Evolutionary conservation across 495 filamentous ascomycete species (phyloP).

Genomic region (Lophiostoma macrostomum): DNA sequence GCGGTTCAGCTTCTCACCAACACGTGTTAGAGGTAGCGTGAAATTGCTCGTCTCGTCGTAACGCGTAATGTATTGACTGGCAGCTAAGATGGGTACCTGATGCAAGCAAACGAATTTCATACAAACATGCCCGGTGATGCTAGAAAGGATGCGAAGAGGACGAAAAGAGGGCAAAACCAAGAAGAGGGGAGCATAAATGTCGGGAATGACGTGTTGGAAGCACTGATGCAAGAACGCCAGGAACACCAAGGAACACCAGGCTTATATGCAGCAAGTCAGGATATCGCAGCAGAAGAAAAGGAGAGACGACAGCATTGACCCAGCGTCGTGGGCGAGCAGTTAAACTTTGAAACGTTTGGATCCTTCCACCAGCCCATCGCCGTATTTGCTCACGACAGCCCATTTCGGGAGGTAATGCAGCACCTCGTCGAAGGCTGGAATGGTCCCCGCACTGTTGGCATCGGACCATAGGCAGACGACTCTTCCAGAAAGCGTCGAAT

Average conservation of each 20-base stretch:
- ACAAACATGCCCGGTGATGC: background rate
- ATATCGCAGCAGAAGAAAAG: conserved; percentile 19
- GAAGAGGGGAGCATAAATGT: conserved; percentile 2
- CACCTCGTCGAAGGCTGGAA: conserved; percentile 85
- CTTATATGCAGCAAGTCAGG: conserved; percentile 19
- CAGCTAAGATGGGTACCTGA: conserved; percentile 3
- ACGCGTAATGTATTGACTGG: background rate
- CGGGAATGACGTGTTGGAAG: conserved; percentile 14
- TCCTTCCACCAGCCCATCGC: conserved; percentile 81
- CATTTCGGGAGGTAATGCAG: conserved; percentile 71
- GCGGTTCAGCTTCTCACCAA: too few relatives aligned
- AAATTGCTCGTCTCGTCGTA: background rate
- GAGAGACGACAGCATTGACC: conserved; percentile 19
- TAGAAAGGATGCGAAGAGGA: conserved; percentile 4
- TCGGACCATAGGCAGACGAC: conserved; percentile 89
- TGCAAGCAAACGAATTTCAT: background rate
- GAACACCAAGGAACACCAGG: conserved; percentile 24
- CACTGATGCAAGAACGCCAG: too few relatives aligned
- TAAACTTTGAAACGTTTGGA: conserved; percentile 55
- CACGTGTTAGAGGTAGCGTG: background rate
- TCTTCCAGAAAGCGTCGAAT: conserved; percentile 57
- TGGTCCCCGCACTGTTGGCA: conserved; percentile 67
- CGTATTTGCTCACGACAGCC: conserved; percentile 69
- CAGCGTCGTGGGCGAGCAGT: conserved; percentile 19
- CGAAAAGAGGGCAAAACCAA: background rate